Base-by-base conservation (phyloP, 164 flowering plant species). In the Brasenia schreberi region DNA sequence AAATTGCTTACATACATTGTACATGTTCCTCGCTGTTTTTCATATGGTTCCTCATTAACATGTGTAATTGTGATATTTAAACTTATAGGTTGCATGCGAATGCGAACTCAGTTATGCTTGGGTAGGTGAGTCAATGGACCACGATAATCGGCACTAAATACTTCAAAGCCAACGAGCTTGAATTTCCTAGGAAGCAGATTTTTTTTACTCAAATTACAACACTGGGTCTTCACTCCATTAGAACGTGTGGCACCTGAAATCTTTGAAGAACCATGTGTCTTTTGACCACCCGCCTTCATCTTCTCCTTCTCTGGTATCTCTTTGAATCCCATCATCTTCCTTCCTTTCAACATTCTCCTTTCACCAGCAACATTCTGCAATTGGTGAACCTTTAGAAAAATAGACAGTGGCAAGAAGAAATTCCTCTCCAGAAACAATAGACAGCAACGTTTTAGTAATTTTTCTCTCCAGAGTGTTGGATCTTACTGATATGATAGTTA, bases 111-210 rank as follows among this genome's bases (percentile, higher is more conserved):
- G 74, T 85, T 85, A 66, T 85, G 77, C 77, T 71, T 82, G 61
- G 89, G 89, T 63, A 83, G 87, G 70, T 85, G 89, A 5, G 81
- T 65, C 76, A 44, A 80, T 39, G 87, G 81, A 45, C 70, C 71
- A 72, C 77, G 73, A 67, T 85, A 85, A 65, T 85, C 89, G 63
- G 83, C 83, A 77, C 68, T 79, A 67, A 83, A 71, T 19, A 82
- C 71, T 68, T 77, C 64, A 71, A 76, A 77, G 65, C 77, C 71
- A 33, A 14, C 66, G 63, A 62, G 58, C 60, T 73, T 79, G 68
- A 39, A 66, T 69, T 75, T 78, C 74, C 43, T 42, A 59, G 65
- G 66, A 67, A 59, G 65, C 18, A 43, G 43, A 70, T 64, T 70
- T 63, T 64, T 70, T 59, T 45, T 68, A 65, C 72, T 78, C 73